Conservation (phyloP, 129 eudicot genomes). For the Helianthus annuus region DNA sequence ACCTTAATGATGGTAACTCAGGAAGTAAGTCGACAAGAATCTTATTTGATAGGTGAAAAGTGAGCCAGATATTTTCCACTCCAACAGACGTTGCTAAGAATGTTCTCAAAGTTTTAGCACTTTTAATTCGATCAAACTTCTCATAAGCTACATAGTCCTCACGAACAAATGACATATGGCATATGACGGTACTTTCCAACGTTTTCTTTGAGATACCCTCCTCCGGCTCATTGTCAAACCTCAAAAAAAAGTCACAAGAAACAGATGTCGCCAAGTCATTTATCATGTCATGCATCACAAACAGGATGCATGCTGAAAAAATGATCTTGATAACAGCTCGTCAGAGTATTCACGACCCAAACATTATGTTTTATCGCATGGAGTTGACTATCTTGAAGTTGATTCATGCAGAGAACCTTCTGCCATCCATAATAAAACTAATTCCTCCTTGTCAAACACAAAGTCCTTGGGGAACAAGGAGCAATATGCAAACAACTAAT, state of each 20-base stretch:
- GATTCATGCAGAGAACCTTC: neutral
- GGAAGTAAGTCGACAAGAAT: neutral
- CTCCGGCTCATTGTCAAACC: neutral
- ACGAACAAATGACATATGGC: slow-evolving; percentile 17
- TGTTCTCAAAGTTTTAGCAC: slow-evolving; percentile 11
- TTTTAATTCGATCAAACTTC: neutral
- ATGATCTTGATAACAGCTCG: no score
- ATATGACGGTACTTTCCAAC: neutral
- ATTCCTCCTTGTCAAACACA: neutral
- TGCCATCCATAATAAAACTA: neutral
- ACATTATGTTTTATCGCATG: no score
- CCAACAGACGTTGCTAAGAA: neutral
- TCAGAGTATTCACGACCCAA: neutral
- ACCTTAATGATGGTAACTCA: slow-evolving; percentile 4
- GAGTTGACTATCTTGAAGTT: no score
- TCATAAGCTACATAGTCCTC: neutral
- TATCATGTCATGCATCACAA: neutral
- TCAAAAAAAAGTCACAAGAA: neutral
- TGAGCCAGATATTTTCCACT: neutral
- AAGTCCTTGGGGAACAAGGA: no score
- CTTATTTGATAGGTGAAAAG: neutral
- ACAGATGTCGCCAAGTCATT: neutral
- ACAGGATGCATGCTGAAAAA: no score
- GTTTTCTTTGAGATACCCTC: neutral
- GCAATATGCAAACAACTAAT: no score